Evolutionary conservation across 352 stramenopile genomes (phyloP), one percentile per base, ranked within the genome.

Genomic region (Phytophthora foliorum): DNA sequence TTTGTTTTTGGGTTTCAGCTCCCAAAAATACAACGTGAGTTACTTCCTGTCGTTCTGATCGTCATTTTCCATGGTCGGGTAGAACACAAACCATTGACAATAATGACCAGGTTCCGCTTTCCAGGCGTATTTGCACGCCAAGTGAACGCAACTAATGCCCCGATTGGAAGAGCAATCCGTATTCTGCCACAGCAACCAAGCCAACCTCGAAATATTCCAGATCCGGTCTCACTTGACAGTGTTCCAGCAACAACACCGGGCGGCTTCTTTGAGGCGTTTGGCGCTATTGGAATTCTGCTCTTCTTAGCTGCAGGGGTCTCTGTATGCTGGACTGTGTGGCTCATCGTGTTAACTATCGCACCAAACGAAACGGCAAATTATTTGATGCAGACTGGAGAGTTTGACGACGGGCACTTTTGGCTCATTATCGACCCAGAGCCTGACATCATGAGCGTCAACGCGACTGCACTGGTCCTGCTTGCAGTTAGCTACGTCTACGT

Each of bases 331-430:
- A 81, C 70, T 2, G 36, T 36, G 1, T 80, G 75, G 58, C 58
- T 86, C 14, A 63, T 74, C 1, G 17, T 74, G 2, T 17, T 75
- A 22, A 72, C 53, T 14, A 57, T 89, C 7, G 62, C 74, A 10
- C 78, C 80, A 0, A 84, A 77, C 10, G 57, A 50, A 1, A 67
- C 67, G 0, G 80, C 72, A 3, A 88, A 88, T 45, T 81, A 78
- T 34, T 51, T 88, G 29, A 87, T 88, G 79, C 56, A 82, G 57
- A 88, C 79, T 0, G 38, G 19, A 4, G 57, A 72, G 21, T 80
- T 87, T 27, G 79, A 88, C 42, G 53, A 87, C 34, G 79, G 79
- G 2, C 55, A 81, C 3, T 90, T 87, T 32, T 90, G 77, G 81
- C 70, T 76, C 25, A 71, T 82, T 32, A 29, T 63, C 6, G 60